These are phyloP conservation scores for Tetragonia tetragonoides DNA, from an alignment of 148 eudicot genomes.

Conservation along the genomic window DNA sequence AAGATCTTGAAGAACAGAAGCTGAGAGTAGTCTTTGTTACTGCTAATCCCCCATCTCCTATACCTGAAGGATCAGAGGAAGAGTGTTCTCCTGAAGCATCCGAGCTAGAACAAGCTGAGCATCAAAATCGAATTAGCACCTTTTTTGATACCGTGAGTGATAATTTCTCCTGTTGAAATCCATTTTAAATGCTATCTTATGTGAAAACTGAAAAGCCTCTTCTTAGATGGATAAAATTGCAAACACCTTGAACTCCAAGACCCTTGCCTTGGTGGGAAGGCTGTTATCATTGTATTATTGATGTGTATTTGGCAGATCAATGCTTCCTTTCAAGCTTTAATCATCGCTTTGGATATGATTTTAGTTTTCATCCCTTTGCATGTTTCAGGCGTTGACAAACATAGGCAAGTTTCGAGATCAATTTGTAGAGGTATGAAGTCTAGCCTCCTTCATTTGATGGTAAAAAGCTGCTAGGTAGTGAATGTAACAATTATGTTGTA, in stretches of 20 bases:
- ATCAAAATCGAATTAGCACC: conserved; percentile 4
- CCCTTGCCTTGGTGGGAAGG: not conserved
- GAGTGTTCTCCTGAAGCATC: conserved; percentile 33
- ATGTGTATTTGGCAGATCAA: not conserved
- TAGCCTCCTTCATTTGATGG: not conserved
- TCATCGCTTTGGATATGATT: not conserved
- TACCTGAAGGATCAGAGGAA: conserved; percentile 92
- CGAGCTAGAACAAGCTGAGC: conserved; percentile 5
- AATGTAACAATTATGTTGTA: not conserved
- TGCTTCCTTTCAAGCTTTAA: not conserved
- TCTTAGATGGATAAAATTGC: not conserved
- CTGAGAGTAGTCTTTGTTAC: conserved; percentile 70
- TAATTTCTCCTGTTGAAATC: not conserved
- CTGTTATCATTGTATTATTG: not conserved
- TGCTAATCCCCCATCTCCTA: conserved; percentile 91
- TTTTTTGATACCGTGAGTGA: conserved; percentile 30
- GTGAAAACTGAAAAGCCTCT: not conserved
- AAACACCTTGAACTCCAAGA: not conserved
- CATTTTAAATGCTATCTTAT: not conserved
- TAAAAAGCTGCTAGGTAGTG: not conserved
- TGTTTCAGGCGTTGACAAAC: conserved; percentile 20
- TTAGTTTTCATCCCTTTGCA: not conserved
- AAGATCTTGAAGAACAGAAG: conserved; percentile 66
- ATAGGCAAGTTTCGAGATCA: conserved; percentile 15
- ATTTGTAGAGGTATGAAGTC: conserved; percentile 19